Conservation (phyloP, 306 rosid species). For the Ammopiptanthus mongolicus region DNA sequence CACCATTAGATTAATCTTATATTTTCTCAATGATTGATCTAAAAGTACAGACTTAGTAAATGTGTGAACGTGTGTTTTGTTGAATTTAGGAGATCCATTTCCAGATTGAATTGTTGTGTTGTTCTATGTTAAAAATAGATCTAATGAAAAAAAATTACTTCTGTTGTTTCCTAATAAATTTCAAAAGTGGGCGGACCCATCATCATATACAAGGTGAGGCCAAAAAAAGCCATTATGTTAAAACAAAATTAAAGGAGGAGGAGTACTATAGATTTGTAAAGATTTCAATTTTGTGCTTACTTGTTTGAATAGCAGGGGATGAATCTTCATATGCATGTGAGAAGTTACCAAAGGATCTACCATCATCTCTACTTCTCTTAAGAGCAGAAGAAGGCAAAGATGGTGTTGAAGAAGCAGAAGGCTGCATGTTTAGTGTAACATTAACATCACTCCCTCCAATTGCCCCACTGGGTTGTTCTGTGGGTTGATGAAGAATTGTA, state of each 20-base stretch:
- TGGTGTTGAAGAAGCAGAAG: background rate
- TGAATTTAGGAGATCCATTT: too few species aligned
- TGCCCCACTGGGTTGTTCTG: background rate
- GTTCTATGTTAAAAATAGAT: too few species aligned
- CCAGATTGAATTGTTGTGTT: too few species aligned
- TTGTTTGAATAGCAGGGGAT: slow-evolving; percentile 22
- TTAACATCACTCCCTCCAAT: background rate
- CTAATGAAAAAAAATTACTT: background rate
- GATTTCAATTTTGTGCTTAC: slow-evolving; percentile 21
- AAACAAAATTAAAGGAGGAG: background rate
- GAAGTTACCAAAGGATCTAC: background rate
- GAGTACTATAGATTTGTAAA: background rate
- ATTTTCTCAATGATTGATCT: too few species aligned
- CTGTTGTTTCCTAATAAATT: background rate
- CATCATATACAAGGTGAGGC: background rate
- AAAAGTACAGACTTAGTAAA: too few species aligned
- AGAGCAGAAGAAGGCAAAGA: slow-evolving; percentile 22
- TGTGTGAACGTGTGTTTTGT: too few species aligned
- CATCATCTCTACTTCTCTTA: slow-evolving; percentile 44
- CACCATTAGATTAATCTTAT: too few species aligned
- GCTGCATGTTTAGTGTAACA: background rate
- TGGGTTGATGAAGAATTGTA: background rate
- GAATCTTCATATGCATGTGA: background rate
- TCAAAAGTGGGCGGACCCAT: background rate
- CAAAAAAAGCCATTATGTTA: too few species aligned